Conservation (phyloP, 2,329 filamentous ascomycete genomes). For the Colletotrichum cereale region DNA sequence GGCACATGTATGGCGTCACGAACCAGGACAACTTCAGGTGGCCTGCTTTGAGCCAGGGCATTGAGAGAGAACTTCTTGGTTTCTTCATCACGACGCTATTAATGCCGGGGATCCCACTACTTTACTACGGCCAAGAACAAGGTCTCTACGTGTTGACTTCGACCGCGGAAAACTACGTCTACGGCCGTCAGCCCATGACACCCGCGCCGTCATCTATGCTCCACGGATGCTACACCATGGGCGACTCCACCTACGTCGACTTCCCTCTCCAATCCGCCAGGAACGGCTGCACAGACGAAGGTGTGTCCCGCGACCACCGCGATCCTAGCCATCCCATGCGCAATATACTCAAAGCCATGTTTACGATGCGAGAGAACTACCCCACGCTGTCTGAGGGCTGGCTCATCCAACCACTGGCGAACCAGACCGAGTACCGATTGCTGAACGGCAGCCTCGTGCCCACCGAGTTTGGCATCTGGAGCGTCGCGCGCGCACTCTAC, state of each 20-base stretch:
- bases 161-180: slow-evolving; percentile 75
- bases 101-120: slow-evolving; percentile 70
- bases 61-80: slow-evolving; percentile 68
- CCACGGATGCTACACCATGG: slow-evolving; percentile 73
- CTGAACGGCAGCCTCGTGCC: slow-evolving; percentile 63
- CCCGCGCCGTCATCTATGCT: slow-evolving; percentile 72
- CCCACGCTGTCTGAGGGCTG: neutral
- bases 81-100: slow-evolving; percentile 70
- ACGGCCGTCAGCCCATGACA: slow-evolving; percentile 72
- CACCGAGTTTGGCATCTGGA: slow-evolving; percentile 72
- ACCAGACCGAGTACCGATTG: slow-evolving; percentile 61
- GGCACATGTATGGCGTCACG: slow-evolving; percentile 73
- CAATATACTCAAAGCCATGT: slow-evolving; percentile 64
- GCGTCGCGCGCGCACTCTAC: slow-evolving; percentile 61
- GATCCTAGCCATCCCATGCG: slow-evolving; percentile 72
- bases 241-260: slow-evolving; percentile 41
- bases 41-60: slow-evolving; percentile 57
- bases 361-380: neutral
- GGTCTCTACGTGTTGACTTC: slow-evolving; percentile 66
- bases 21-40: slow-evolving; percentile 77
- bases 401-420: slow-evolving; percentile 48
- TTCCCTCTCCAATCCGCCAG: slow-evolving; percentile 43
- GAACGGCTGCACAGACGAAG: slow-evolving; percentile 68
- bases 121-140: slow-evolving; percentile 76
- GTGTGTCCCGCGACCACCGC: slow-evolving; percentile 70